A percentile compares a stretch with the other conserved stretches of the same genome.
phyloP scores from a whole-genome alignment of 2,329 filamentous ascomycete genomes.

The Amauroascus niger region DNA sequence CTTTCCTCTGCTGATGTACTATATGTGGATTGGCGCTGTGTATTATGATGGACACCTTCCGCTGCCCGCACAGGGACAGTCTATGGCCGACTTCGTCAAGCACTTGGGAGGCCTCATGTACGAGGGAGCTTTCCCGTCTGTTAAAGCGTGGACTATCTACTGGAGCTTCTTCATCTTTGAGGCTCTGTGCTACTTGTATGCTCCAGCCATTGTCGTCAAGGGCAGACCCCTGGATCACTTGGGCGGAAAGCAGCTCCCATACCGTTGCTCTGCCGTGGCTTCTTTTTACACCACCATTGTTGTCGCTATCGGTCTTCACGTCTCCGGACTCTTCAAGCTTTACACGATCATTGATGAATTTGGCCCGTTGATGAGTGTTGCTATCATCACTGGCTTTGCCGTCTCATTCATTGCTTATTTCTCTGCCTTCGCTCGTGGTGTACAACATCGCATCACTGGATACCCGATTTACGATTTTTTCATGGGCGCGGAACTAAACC shows the following conservation, averaged over 20 bases:
- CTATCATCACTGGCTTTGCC: constrained; percentile 80
- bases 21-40: constrained; percentile 95
- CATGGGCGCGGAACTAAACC: constrained; percentile 81
- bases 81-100: constrained; percentile 57
- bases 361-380: constrained; percentile 81
- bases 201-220: constrained; percentile 79
- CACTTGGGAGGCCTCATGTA: constrained; percentile 66
- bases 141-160: constrained; percentile 84
- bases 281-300: constrained; percentile 81
- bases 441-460: constrained; percentile 85
- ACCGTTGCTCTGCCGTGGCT: constrained; percentile 86
- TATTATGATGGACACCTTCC: constrained; percentile 85
- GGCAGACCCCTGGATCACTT: constrained; percentile 80
- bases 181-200: constrained; percentile 67
- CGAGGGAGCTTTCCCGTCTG: constrained; percentile 71
- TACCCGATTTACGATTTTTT: constrained; percentile 77
- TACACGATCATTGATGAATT: constrained; percentile 94
- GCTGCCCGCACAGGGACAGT: constrained; percentile 54
- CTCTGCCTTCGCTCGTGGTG: constrained; percentile 69
- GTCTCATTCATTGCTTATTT: constrained; percentile 77
- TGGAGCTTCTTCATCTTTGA: constrained; percentile 88
- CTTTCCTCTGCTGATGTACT: constrained; percentile 95
- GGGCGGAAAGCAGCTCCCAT: constrained; percentile 74
- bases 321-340: constrained; percentile 73
- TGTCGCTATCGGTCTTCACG: constrained; percentile 62